phyloP scores from a whole-genome alignment of 2,329 filamentous ascomycete species.

The Colletotrichum sp. region DNA sequence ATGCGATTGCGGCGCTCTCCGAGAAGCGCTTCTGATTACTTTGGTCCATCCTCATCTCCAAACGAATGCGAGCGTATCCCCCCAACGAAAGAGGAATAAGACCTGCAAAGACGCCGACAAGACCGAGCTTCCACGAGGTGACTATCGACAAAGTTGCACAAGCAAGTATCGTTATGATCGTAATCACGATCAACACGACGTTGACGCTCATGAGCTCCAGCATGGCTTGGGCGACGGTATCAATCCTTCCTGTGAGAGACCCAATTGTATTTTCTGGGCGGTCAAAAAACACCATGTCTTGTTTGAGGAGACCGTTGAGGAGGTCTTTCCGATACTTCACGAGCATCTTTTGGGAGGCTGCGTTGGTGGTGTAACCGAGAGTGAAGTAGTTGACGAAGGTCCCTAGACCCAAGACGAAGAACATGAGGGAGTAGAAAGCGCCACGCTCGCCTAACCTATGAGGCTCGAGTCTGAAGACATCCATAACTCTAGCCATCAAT shows the following conservation, averaged over 20 bases:
- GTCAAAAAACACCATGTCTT: constrained; percentile 49
- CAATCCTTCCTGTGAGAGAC: constrained; percentile 34
- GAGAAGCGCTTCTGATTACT: constrained; percentile 38
- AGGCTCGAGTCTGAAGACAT: constrained; percentile 37
- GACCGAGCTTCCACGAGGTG: constrained; percentile 48
- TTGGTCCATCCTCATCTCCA: constrained; percentile 44
- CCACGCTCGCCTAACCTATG: constrained; percentile 24
- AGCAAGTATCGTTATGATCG: constrained; percentile 42
- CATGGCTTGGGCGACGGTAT: constrained; percentile 41
- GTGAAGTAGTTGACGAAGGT: constrained; percentile 25
- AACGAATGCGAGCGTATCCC: constrained; percentile 47
- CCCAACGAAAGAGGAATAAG: constrained; percentile 43
- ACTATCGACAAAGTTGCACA: constrained; percentile 44
- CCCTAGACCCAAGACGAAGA: constrained; percentile 30
- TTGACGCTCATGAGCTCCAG: constrained; percentile 51
- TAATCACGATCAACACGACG: constrained; percentile 44
- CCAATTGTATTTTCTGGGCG: constrained; percentile 35
- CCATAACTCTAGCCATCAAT: constrained; percentile 42
- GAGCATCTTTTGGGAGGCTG: neutral
- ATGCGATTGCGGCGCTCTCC: constrained; percentile 47
- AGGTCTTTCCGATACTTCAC: constrained; percentile 23
- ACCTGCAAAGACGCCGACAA: constrained; percentile 47
- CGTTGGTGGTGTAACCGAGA: constrained; percentile 23
- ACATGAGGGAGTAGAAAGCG: constrained; percentile 42
- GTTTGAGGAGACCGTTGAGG: constrained; percentile 30